Evolutionary conservation across 73 alveolate genomes (phyloP), one percentile per base, ranked within the genome.

Genomic region (Diophrys sp.): DNA sequence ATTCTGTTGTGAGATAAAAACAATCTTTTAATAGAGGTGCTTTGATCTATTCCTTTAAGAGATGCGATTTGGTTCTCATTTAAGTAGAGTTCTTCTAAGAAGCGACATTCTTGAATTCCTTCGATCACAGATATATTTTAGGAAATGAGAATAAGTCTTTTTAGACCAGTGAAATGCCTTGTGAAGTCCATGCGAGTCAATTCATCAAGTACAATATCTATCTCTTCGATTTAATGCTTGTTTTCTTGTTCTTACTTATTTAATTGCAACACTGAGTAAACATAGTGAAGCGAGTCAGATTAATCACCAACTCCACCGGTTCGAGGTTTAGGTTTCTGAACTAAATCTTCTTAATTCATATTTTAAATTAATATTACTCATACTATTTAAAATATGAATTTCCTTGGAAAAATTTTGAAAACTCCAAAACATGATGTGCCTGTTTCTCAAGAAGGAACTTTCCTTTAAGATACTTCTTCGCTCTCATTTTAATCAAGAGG

Each of bases 191-290:
- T 91, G 55, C 90, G 70, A 57, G 87, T 82, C 18, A 91, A 66
- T 30, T 84, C 94, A 54, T 91, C 97, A 29, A 91, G 77, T 0
- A 79, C 85, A 14, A 90, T 54, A 71, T 90, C 94, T 28, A 90
- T 34, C 67, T 78, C 83, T 29, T 78, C 84, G 23, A 87, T 75
- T 54, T 84, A 56, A 27, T 86, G 88, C 70, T 79, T 55, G 54
- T 86, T 75, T 44, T 71, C 77, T 80, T 76, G 53, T 67, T 71
- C 87, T 56, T 77, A 74, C n/a, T 84, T 85, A 33, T 81, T 70
- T 29, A 84, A 71, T 8, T 28, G 5, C 24, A 68, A 55, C 34
- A 68, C 62, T 44, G 62, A 44, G 18, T 44, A 44, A 44, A 44
- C 62, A 44, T 44, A 44, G 5, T 44, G 62, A 5, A 44, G 62